Evolutionary conservation across 805 yeast genomes (phyloP).

Genomic region (Candida morakotiae): DNA sequence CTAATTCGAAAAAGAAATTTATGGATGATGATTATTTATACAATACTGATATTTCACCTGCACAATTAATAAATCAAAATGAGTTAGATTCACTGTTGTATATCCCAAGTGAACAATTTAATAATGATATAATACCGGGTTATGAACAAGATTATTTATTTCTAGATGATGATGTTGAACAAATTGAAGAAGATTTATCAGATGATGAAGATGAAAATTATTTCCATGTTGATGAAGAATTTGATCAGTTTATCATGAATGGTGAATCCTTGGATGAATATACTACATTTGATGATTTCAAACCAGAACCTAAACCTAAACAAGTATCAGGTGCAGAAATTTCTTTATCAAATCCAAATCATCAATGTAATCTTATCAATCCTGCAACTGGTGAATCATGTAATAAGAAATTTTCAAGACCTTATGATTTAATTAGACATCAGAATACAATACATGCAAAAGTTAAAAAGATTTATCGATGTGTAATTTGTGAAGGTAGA

Average conservation of each 20-base stretch:
- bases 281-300: slow-evolving; percentile 2
- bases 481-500: slow-evolving; percentile 45
- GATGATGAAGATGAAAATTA: slow-evolving; percentile 38
- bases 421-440: slow-evolving; percentile 43
- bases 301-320: not conserved
- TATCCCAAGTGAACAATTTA: slow-evolving; percentile 16
- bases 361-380: slow-evolving; percentile 56
- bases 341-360: slow-evolving; percentile 35
- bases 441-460: slow-evolving; percentile 48
- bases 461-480: slow-evolving; percentile 41
- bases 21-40: slow-evolving; percentile 29
- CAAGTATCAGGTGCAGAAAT: slow-evolving; percentile 26
- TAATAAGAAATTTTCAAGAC: slow-evolving; percentile 77
- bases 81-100: slow-evolving; percentile 22
- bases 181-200: slow-evolving; percentile 38
- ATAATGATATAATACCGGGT: slow-evolving; percentile 21
- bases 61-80: slow-evolving; percentile 22
- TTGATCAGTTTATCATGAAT: slow-evolving; percentile 23
- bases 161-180: slow-evolving; percentile 17
- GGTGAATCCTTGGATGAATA: slow-evolving; percentile 8
- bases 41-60: slow-evolving; percentile 41
- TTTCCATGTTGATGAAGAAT: slow-evolving; percentile 34
- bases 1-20: slow-evolving; percentile 3
- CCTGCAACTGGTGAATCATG: slow-evolving; percentile 64
- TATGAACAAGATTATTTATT: slow-evolving; percentile 32